Percentiles rank a stretch among this genome's conserved stretches.
Evolutionary conservation across 1,139 yeast genomes (phyloP).

Genomic region (Fermentozyma sake): DNA sequence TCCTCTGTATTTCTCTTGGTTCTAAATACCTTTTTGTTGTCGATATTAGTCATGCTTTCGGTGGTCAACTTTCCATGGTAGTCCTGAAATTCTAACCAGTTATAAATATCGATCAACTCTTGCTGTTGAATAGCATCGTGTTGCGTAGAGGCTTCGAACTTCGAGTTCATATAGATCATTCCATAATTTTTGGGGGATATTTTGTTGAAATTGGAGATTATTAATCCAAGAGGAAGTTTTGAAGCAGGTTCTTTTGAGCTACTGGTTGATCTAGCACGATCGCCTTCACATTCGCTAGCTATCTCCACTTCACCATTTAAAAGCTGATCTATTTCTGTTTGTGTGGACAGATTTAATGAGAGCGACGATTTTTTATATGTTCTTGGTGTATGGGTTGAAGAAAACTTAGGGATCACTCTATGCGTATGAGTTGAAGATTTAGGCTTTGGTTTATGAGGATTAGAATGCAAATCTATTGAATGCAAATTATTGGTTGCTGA

Average conservation of each 20-base stretch:
- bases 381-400: slow-evolving; percentile 1
- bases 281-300: neutral
- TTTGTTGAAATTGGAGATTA: slow-evolving; percentile 24
- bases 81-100: slow-evolving; percentile 31
- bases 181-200: slow-evolving; percentile 31
- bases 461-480: no score
- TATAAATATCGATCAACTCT: slow-evolving; percentile 24
- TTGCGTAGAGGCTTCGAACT: slow-evolving; percentile 6
- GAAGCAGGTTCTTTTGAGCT: slow-evolving; percentile 1
- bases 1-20: slow-evolving; percentile 8
- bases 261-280: neutral
- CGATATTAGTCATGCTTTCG: slow-evolving; percentile 13
- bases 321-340: slow-evolving; percentile 17
- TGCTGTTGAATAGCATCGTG: slow-evolving; percentile 7
- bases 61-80: slow-evolving; percentile 25
- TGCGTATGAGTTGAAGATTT: no score
- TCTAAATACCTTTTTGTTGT: slow-evolving; percentile 15
- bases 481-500: no score
- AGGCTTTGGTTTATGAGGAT: slow-evolving; percentile 9
- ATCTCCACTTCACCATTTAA: slow-evolving; percentile 7
- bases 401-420: slow-evolving; percentile 4
- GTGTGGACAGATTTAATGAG: slow-evolving; percentile 13
- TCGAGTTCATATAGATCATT: slow-evolving; percentile 17
- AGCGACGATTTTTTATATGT: slow-evolving; percentile 30
- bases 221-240: slow-evolving; percentile 19